These are phyloP conservation scores for Ilex paraguariensis DNA, from an alignment of 305 asterid species.

Conservation along the genomic window DNA sequence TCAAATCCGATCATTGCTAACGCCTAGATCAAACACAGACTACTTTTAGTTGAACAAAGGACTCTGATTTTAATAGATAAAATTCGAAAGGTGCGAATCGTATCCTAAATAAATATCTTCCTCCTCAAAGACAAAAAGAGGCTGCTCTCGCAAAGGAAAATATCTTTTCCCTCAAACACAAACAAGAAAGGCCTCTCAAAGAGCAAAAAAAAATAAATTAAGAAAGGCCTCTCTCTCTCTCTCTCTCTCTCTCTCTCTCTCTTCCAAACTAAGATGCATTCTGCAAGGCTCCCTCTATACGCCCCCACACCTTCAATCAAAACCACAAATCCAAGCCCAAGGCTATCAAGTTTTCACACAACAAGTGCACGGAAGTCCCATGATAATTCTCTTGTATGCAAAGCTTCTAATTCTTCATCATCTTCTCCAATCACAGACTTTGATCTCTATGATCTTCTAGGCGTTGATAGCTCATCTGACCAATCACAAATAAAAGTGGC, in stretches of 20 bases:
- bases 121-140: no score
- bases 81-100: no score
- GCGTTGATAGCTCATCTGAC: conserved; percentile 58
- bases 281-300: conserved; percentile 1
- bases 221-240: neutral
- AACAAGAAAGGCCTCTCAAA: no score
- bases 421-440: conserved; percentile 44
- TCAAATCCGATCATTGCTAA: no score
- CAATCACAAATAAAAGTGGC: conserved; percentile 62
- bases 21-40: no score
- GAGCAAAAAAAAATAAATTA: no score
- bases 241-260: neutral
- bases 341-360: neutral
- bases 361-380: conserved; percentile 14
- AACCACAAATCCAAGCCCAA: neutral
- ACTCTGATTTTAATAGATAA: no score
- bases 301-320: neutral
- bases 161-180: no score
- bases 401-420: conserved; percentile 21
- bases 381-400: conserved; percentile 25
- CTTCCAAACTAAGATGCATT: neutral
- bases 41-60: no score
- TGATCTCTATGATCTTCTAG: conserved; percentile 85
- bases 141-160: no score
- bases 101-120: no score